A percentile compares a stretch with the other conserved stretches of the same genome.
phyloP scores from a whole-genome alignment of 805 yeast species.

The Millerozyma acaciae region DNA sequence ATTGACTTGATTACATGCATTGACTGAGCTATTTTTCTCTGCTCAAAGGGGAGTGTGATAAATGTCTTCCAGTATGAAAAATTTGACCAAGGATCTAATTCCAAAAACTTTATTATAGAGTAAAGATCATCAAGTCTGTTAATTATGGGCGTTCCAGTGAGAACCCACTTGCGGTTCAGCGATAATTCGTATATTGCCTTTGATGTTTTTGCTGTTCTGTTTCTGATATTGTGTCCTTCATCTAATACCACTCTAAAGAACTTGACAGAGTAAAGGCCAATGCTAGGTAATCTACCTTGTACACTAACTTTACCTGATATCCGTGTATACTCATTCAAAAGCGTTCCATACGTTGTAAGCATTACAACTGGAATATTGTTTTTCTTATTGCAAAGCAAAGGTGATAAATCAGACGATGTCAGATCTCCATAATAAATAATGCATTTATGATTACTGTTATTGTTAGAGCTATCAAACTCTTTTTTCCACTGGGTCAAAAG shows the following conservation, averaged over 20 bases:
- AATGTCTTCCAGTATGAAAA: slow-evolving; percentile 85
- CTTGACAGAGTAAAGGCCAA: slow-evolving; percentile 66
- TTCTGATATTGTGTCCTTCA: slow-evolving; percentile 88
- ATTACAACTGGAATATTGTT: slow-evolving; percentile 61
- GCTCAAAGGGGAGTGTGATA: slow-evolving; percentile 78
- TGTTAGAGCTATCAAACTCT: slow-evolving; percentile 63
- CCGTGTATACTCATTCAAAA: slow-evolving; percentile 69
- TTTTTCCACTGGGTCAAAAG: slow-evolving; percentile 86
- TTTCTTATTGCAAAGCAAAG: slow-evolving; percentile 33
- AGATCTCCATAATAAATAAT: slow-evolving; percentile 75
- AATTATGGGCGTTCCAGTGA: slow-evolving; percentile 92
- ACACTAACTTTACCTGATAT: slow-evolving; percentile 28
- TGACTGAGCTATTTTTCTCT: slow-evolving; percentile 65
- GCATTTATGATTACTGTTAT: slow-evolving; percentile 41
- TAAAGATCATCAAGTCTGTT: slow-evolving; percentile 84
- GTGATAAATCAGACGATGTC: slow-evolving; percentile 46
- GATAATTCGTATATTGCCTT: slow-evolving; percentile 67
- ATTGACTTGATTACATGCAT: slow-evolving; percentile 81
- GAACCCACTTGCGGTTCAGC: slow-evolving; percentile 71
- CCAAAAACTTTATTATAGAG: slow-evolving; percentile 68
- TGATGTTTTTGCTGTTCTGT: slow-evolving; percentile 73
- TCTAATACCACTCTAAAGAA: slow-evolving; percentile 78
- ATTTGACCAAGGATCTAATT: slow-evolving; percentile 87
- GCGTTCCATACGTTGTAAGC: slow-evolving; percentile 84
- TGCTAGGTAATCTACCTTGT: slow-evolving; percentile 19